Percentiles rank a stretch among this genome's conserved stretches.
Evolutionary conservation across 805 yeast species (phyloP).

Genomic region (Ogataea kodamae): DNA sequence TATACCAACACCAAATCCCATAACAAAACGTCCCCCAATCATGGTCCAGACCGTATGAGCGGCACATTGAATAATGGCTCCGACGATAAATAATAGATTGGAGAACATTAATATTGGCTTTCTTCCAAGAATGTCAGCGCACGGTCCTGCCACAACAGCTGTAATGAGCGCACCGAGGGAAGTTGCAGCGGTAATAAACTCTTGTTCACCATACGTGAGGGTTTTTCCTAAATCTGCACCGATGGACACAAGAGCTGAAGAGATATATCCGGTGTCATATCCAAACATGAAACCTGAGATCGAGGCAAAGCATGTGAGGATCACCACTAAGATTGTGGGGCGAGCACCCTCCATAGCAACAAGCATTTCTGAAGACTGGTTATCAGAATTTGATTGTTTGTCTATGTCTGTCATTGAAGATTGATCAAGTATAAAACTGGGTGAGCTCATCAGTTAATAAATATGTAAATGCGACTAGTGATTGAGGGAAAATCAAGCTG

Average conservation of each 20-base stretch:
- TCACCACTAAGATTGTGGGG: constrained; percentile 62
- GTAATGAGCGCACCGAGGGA: constrained; percentile 89
- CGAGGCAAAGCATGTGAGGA: constrained; percentile 72
- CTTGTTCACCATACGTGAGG: constrained; percentile 76
- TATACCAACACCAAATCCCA: constrained; percentile 96
- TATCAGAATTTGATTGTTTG: constrained; percentile 6
- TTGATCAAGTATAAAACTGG: constrained; percentile 1
- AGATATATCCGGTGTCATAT: constrained; percentile 95
- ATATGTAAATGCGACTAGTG: constrained; percentile 1
- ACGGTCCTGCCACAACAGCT: constrained; percentile 70
- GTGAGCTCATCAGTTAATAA: constrained; percentile 1
- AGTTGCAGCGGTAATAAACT: constrained; percentile 90
- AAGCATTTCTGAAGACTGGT: constrained; percentile 6
- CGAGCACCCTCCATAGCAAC: constrained; percentile 39
- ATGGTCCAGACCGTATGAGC: constrained; percentile 83
- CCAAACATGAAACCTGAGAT: constrained; percentile 97
- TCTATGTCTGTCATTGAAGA: constrained; percentile 2
- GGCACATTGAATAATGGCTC: constrained; percentile 81
- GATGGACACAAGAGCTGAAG: constrained; percentile 85
- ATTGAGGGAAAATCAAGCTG: too few species aligned
- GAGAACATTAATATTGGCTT: constrained; percentile 81
- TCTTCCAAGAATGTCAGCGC: constrained; percentile 83
- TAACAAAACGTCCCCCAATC: constrained; percentile 85
- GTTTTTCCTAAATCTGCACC: constrained; percentile 66
- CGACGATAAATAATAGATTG: constrained; percentile 75